phyloP scores from a whole-genome alignment of 441 rosid species.

The Macaranga tanarius region DNA sequence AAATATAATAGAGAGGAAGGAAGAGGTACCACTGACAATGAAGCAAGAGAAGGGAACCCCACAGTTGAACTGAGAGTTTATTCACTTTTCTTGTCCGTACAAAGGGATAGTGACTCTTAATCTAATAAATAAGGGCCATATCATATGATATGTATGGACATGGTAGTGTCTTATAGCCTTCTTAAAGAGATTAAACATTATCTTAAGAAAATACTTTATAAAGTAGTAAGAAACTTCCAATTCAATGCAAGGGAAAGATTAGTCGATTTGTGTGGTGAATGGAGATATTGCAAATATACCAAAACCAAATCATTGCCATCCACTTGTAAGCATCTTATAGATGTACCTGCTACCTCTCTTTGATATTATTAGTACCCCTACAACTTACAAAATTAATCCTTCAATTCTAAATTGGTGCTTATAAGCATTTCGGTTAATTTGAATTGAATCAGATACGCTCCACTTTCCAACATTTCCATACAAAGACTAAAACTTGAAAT shows the following conservation, averaged over 20 bases:
- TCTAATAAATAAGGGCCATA: slow-evolving; percentile 37
- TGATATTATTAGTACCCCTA: neutral
- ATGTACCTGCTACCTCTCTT: neutral
- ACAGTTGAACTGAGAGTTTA: slow-evolving; percentile 18
- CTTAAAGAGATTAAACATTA: slow-evolving; percentile 33
- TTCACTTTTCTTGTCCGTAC: slow-evolving; percentile 41
- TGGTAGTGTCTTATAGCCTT: slow-evolving; percentile 25
- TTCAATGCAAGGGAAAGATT: slow-evolving; percentile 21
- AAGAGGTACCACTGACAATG: neutral
- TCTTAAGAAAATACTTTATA: slow-evolving; percentile 29
- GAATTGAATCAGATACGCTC: no score
- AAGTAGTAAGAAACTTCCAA: slow-evolving; percentile 41
- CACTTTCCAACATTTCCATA: no score
- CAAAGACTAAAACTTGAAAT: no score
- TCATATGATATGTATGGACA: neutral
- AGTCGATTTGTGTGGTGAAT: slow-evolving; percentile 17
- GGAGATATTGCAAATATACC: slow-evolving; percentile 3
- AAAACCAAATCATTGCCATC: slow-evolving; percentile 25
- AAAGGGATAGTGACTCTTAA: slow-evolving; percentile 35
- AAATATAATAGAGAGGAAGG: neutral
- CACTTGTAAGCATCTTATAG: slow-evolving; percentile 22
- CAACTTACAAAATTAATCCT: no score
- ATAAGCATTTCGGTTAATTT: no score
- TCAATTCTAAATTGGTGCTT: no score
- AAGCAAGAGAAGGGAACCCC: slow-evolving; percentile 18